A percentile compares a stretch with the other conserved stretches of the same genome.
Conservation (phyloP, 768 basidiomycete genomes). For the Rhizopogon sp. region DNA sequence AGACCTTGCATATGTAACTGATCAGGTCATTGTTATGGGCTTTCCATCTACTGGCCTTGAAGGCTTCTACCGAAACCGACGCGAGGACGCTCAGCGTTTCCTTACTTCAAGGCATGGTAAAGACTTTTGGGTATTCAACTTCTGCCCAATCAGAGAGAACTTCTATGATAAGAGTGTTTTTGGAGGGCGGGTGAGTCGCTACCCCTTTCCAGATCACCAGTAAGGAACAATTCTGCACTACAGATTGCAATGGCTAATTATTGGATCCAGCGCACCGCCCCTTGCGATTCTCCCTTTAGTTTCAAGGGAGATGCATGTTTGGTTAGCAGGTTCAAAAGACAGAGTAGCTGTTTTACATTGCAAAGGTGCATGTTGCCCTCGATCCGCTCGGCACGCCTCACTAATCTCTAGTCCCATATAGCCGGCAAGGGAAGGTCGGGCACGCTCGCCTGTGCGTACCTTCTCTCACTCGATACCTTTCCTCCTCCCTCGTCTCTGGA, state of each 20-base stretch:
- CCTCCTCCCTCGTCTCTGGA: conserved; percentile 45
- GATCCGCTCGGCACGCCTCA: conserved; percentile 1
- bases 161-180: conserved; percentile 69
- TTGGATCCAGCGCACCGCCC: conserved; percentile 59
- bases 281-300: conserved; percentile 68
- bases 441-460: conserved; percentile 78
- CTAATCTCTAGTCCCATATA: conserved; percentile 17
- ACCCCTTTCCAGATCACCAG: conserved; percentile 91
- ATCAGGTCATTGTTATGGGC: conserved; percentile 75
- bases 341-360: conserved; percentile 82
- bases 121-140: conserved; percentile 87
- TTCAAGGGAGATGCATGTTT: conserved; percentile 67
- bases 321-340: conserved; percentile 61
- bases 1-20: conserved; percentile 69
- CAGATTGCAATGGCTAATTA: not conserved
- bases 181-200: conserved; percentile 70
- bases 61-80: conserved; percentile 72
- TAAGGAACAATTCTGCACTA: conserved; percentile 31
- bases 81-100: conserved; percentile 72
- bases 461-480: conserved; percentile 52
- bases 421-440: conserved; percentile 85
- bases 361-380: conserved; percentile 50
- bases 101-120: conserved; percentile 67
- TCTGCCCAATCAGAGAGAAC: conserved; percentile 80
- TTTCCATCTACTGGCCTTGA: conserved; percentile 81